phyloP scores from a whole-genome alignment of 129 eudicot genomes.

The Mikania micrantha region DNA sequence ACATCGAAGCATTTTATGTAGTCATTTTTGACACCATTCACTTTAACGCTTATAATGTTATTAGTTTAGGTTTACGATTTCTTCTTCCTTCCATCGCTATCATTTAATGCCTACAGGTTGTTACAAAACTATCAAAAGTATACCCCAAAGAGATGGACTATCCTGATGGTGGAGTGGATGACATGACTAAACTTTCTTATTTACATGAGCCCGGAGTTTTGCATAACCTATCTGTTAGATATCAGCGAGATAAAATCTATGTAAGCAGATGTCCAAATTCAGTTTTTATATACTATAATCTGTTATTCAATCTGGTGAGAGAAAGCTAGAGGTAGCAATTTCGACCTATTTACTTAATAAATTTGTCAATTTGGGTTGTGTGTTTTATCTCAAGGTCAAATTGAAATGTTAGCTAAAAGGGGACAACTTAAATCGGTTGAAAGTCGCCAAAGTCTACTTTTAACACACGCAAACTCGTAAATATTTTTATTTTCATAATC shows the following conservation, averaged over 20 bases:
- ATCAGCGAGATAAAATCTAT: constrained; percentile 83
- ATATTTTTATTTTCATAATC: neutral
- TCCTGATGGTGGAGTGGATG: constrained; percentile 95
- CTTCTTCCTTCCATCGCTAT: constrained; percentile 1
- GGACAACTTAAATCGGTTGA: neutral
- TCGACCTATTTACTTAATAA: neutral
- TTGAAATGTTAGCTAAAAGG: neutral
- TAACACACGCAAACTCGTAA: neutral
- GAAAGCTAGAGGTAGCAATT: neutral
- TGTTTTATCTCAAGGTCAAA: neutral
- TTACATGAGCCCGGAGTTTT: constrained; percentile 96
- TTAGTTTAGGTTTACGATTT: constrained; percentile 6
- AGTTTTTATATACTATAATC: constrained; percentile 6
- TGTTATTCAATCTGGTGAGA: constrained; percentile 25
- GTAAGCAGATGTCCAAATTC: constrained; percentile 47
- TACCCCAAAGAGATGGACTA: constrained; percentile 82
- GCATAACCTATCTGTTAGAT: constrained; percentile 82
- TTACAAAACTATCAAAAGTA: constrained; percentile 42
- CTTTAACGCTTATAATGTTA: neutral
- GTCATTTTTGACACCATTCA: neutral
- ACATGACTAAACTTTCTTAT: constrained; percentile 92
- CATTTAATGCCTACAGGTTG: constrained; percentile 36
- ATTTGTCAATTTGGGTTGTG: neutral
- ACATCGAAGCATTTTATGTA: neutral
- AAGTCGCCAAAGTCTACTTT: neutral